phyloP scores from a whole-genome alignment of 345 rosid species.

The Salix purpurea region DNA sequence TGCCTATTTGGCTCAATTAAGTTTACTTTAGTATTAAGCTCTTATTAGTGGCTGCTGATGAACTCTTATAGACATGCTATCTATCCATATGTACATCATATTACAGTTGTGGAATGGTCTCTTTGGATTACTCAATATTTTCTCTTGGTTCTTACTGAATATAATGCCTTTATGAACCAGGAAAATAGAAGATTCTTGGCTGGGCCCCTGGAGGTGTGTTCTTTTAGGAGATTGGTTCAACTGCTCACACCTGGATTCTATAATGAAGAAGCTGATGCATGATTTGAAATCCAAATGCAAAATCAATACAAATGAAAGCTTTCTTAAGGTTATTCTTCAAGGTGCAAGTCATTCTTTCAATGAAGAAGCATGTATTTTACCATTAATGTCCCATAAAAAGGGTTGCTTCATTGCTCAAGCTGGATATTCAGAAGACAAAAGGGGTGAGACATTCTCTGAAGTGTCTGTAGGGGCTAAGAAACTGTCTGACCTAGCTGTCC shows the following conservation, averaged over 20 bases:
- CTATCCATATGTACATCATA: neutral
- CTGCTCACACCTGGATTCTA: conserved; percentile 35
- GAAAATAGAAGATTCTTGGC: conserved; percentile 78
- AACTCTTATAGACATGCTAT: neutral
- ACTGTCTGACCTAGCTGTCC: conserved; percentile 46
- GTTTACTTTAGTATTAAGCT: neutral
- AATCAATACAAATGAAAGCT: conserved; percentile 53
- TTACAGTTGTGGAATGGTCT: neutral
- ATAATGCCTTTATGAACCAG: conserved; percentile 34
- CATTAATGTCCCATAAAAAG: conserved; percentile 31
- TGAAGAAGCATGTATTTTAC: conserved; percentile 43
- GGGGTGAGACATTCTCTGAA: conserved; percentile 23
- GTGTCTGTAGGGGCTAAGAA: conserved; percentile 27
- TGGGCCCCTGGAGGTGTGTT: conserved; percentile 74
- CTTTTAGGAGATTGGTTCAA: conserved; percentile 61
- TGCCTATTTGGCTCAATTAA: neutral
- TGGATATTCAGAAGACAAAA: conserved; percentile 35
- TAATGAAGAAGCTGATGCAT: conserved; percentile 47
- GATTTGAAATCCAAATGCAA: conserved; percentile 74
- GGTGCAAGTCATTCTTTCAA: conserved; percentile 37
- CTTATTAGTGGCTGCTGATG: neutral
- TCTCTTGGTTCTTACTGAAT: conserved; percentile 8
- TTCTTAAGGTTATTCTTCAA: conserved; percentile 56
- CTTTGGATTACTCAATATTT: neutral
- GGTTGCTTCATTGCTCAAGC: conserved; percentile 58